Evolutionary conservation across 2,329 filamentous ascomycete species (phyloP), one percentile per base, ranked within the genome.

Genomic region (Orbilia oligospora): DNA sequence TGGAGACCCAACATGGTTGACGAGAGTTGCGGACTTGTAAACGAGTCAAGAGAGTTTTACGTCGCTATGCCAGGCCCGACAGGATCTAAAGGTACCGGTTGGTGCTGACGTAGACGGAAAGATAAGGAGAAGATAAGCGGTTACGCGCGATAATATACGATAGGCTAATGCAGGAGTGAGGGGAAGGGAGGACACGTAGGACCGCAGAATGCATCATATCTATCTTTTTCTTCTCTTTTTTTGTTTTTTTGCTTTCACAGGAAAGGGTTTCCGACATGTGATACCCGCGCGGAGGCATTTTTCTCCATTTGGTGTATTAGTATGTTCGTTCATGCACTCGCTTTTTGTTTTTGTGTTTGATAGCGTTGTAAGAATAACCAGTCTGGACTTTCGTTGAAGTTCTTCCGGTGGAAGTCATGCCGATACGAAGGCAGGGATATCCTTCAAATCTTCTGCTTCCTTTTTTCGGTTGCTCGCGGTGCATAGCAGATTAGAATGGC

Each of bases 1-100:
- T 10, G 73, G 73, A 10, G 68, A 71, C 20, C 22, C 49, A 20
- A 33, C 30, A 36, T 77, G 73, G 73, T 63, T 77, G 67, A 55
- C 24, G 16, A 64, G 53, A 55, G 27, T 77, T 38, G 73, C 73
- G 6, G 61, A 77, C 44, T 56, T 77, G 73, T 71, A 70, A 58
- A 61, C 5, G 14, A 20, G 5, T 58, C 36, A 36, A 48, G 24
- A n/a, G 30, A 16, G 65, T 51, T 41, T 53, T 38, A 14, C 30
- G 44, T 10, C 18, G 18, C 14, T 36, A 44, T 68, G 55, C 24
- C 46, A 64, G 51, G 56, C 61, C 68, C 49, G 56, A 65, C 30
- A 30, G 9, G n/a, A 3, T 20, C 20, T 30, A 12, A 46, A 20
- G 44, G 44, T 46, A 46, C 44, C 18, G 4, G 27, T 30, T 6